A percentile compares a stretch with the other conserved stretches of the same genome.
Conservation (phyloP, 331 rosid genomes). For the Spiraea crenata region DNA sequence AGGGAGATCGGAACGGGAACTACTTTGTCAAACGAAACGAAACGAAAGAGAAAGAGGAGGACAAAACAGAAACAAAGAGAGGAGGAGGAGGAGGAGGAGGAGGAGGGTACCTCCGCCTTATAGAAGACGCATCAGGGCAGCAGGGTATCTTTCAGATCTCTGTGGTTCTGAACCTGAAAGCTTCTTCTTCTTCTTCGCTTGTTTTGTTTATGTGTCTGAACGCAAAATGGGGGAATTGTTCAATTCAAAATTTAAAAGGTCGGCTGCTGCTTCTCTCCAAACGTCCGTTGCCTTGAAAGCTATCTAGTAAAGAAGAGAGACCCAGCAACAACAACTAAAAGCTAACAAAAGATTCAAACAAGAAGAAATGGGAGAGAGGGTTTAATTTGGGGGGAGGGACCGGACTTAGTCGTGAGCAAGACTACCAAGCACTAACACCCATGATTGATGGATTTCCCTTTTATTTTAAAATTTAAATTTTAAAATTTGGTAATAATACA, state of each 20-base stretch:
- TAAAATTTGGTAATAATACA: no score
- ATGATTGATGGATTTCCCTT: conserved; percentile 28
- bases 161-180: no score
- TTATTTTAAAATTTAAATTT: background rate
- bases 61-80: no score
- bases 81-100: background rate
- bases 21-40: no score
- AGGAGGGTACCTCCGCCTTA: background rate
- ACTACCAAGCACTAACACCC: conserved; percentile 38
- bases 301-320: background rate
- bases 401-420: conserved; percentile 41
- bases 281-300: background rate
- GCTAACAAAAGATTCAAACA: background rate
- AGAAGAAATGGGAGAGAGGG: no score
- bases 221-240: conserved; percentile 2
- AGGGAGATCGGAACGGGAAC: no score
- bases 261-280: background rate
- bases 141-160: background rate
- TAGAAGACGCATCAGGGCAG: no score
- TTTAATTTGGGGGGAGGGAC: no score
- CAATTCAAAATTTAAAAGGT: conserved; percentile 11
- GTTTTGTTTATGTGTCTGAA: background rate
- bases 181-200: no score
- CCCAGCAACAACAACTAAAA: background rate
- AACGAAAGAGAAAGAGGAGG: no score